Percentiles rank a stretch among this genome's conserved stretches.
Conservation (phyloP, 2,329 filamentous ascomycete species). For the Aspergillus udagawae region DNA sequence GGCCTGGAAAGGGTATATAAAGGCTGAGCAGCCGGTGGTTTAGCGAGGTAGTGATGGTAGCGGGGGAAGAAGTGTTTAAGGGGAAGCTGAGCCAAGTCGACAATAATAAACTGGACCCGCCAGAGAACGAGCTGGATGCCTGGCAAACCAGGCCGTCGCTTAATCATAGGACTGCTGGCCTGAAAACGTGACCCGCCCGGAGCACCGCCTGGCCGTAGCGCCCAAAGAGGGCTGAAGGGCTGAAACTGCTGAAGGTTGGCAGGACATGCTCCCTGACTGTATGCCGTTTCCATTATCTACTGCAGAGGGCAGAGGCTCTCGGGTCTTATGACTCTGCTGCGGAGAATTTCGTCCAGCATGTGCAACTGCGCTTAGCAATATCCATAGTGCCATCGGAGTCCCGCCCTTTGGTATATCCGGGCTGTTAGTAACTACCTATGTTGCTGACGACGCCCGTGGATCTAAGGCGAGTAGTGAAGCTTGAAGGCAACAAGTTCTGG, state of each 20-base stretch:
- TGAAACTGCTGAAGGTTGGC: background rate
- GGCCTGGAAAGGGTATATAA: background rate
- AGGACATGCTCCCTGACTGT: background rate
- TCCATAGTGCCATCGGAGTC: background rate
- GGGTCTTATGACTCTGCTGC: background rate
- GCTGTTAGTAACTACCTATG: too few species aligned
- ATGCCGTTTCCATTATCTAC: background rate
- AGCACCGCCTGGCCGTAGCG: background rate
- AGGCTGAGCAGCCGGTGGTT: conserved; percentile 10
- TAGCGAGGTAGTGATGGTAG: conserved; percentile 15
- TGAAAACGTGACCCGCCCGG: conserved; percentile 17
- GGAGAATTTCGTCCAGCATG: background rate
- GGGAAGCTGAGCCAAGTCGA: conserved; percentile 14
- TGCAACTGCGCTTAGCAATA: background rate
- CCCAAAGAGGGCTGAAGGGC: background rate
- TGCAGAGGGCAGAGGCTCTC: background rate
- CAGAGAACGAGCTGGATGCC: conserved; percentile 12
- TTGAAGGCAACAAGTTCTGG: conserved; percentile 5
- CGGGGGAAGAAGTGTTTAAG: conserved; percentile 17
- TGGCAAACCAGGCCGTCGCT: conserved; percentile 17
- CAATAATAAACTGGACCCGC: conserved; percentile 12
- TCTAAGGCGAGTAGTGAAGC: conserved; percentile 4
- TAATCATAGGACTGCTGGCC: conserved; percentile 3
- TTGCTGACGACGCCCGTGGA: conserved; percentile 5
- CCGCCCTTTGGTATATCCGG: background rate